Conservation (phyloP, 305 asterid genomes). For the Rubia peregrina region DNA sequence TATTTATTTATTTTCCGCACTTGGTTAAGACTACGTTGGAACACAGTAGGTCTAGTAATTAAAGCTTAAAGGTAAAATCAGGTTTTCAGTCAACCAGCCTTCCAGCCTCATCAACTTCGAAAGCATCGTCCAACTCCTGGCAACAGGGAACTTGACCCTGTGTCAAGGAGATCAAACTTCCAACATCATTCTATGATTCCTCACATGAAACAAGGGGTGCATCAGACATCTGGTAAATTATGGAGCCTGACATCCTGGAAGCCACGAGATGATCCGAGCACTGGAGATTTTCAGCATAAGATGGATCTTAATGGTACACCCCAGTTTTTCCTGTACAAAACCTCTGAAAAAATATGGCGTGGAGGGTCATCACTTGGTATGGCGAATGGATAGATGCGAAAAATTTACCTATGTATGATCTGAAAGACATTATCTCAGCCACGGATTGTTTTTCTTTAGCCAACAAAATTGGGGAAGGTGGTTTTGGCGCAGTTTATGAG, state of each 20-base stretch:
- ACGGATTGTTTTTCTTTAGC: conserved; percentile 26
- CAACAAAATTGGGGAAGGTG: conserved; percentile 39
- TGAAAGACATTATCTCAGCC: conserved; percentile 26
- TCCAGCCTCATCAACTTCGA: background rate
- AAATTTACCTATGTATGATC: conserved; percentile 24
- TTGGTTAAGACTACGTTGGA: too few relatives aligned
- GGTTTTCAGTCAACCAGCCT: conserved; percentile 28
- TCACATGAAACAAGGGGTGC: conserved; percentile 28
- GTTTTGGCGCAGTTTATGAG: conserved; percentile 39
- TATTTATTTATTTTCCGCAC: too few relatives aligned
- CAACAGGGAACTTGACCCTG: conserved; percentile 27
- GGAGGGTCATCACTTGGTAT: conserved; percentile 18
- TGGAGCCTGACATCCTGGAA: conserved; percentile 32
- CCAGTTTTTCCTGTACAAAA: conserved; percentile 19
- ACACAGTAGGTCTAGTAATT: too few relatives aligned
- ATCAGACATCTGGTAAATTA: conserved; percentile 21
- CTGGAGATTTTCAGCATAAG: conserved; percentile 21
- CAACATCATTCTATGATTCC: conserved; percentile 21
- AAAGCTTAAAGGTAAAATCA: too few relatives aligned
- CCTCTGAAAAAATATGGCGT: conserved; percentile 22
- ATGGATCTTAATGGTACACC: conserved; percentile 33
- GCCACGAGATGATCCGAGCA: conserved; percentile 26
- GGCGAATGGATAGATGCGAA: background rate
- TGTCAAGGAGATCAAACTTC: conserved; percentile 14
- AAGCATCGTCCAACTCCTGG: conserved; percentile 19